phyloP scores from a whole-genome alignment of 305 asterid genomes.

The Rubia occidens region DNA sequence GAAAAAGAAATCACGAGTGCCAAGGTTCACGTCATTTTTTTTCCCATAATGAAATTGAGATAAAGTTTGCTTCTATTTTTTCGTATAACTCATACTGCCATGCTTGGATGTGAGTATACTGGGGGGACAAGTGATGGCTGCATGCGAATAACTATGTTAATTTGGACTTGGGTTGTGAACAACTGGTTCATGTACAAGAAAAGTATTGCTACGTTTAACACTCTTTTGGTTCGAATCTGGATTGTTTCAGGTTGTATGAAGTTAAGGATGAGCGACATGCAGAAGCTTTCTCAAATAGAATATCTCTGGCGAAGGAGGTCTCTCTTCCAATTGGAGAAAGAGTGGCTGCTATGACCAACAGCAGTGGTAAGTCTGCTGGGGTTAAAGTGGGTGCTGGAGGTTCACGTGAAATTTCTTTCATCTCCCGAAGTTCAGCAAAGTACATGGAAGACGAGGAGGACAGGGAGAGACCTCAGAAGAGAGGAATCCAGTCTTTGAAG shows the following conservation, averaged over 20 bases:
- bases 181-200: neutral
- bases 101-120: neutral
- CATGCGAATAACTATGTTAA: neutral
- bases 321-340: constrained; percentile 78
- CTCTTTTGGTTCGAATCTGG: constrained; percentile 4
- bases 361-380: constrained; percentile 21
- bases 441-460: constrained; percentile 51
- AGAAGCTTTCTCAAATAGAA: constrained; percentile 60
- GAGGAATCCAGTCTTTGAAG: constrained; percentile 64
- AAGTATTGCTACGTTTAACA: neutral
- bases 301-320: constrained; percentile 65
- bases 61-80: constrained; percentile 4
- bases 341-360: constrained; percentile 38
- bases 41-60: neutral
- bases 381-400: constrained; percentile 82
- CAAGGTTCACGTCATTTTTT: constrained; percentile 35
- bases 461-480: constrained; percentile 36
- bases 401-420: constrained; percentile 71
- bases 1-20: constrained; percentile 41
- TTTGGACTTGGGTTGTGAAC: neutral
- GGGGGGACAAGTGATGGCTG: neutral
- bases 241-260: constrained; percentile 59
- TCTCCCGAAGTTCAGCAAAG: constrained; percentile 49
- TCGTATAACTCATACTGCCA: neutral
- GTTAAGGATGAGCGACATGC: constrained; percentile 84